Evolutionary conservation across 108 stramenopile species (phyloP), one percentile per base, ranked within the genome.

Genomic region (Epithemia pelagica): DNA sequence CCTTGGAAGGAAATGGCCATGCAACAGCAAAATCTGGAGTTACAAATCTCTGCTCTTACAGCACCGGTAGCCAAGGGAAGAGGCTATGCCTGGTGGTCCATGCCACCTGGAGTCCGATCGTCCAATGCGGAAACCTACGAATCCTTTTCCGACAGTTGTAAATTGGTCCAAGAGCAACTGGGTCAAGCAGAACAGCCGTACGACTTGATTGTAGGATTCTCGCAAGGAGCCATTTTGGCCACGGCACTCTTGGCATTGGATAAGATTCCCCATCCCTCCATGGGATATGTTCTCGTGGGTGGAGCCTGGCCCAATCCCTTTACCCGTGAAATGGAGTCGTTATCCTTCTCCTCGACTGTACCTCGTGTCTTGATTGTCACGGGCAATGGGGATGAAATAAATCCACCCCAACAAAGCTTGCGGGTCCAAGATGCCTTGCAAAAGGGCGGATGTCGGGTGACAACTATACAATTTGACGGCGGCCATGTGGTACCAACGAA

Each of bases 51-150:
- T 74, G 29, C 78, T 59, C 52, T 73, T 77, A 28, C 56, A 62
- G 80, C 70, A 54, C 78, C 82, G 20, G 70, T 78, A 32, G 46
- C 57, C 22, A 76, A 85, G 57, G 71, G 63, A 15, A 62, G 57
- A 18, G 87, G 87, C 30, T 88, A 67, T 74, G 60, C 85, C 30
- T 94, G 92, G 92, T 90, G 89, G 92, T 79, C 74, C 26, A 77
- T 94, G 84, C 75, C 83, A 32, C 75, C 79, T 30, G 87, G 88
- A 18, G 72, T 74, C 10, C 80, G 92, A 54, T 90, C 89, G n/a
- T 94, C 78, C 57, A 82, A 74, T 58, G 92, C 92, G 51, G 54
- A 64, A 1, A 83, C 81, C 63, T 94, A 90, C 66, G 64, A 62
- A 27, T 87, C 84, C 15, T 94, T 85, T 75, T 75, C 85, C 23